Evolutionary conservation across 176 grass and related monocot species (phyloP), one percentile per base, ranked within the genome.

Genomic region (Poa annua): DNA sequence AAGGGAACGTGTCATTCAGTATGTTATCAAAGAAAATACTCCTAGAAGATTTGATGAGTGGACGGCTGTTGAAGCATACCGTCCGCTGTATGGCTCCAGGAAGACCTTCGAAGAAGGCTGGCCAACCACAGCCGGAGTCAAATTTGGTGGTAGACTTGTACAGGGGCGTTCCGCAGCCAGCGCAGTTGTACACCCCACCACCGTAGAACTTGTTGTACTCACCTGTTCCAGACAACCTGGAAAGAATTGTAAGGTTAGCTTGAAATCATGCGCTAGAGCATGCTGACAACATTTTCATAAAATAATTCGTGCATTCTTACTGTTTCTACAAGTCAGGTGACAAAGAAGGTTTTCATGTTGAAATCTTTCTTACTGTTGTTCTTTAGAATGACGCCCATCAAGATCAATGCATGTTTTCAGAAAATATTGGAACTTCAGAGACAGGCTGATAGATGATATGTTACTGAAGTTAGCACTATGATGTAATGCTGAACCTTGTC

Each of bases 101-200:
- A 76, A 97, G 79, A 11, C 94, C 94, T 67, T 94, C 94, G 64
- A 83, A 97, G 87, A 97, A 97, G 35, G 94, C 94, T 22, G 91
- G 94, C 94, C 94, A 97, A n/a, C 94, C 94, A 4, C 91, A 97
- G 21, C 91, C 94, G 53, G 94, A 94, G 78, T 97, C 88, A 69
- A 97, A 97, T 80, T 97, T 97, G 45, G 94, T 97, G 63, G 89
- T 90, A 14, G 94, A 97, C 83, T 88, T 97, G 85, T 97, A 97
- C 35, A 97, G 76, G 9, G 91, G 75, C n/a, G 89, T 89, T 21
- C 79, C 91, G 3, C 94, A 97, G 71, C 79, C 94, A 66, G 85
- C 89, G 33, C 94, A 97, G 63, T 74, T 87, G 55, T 97, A 97
- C 16, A 84, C 79, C 3, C 94, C 94, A 0, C 88, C 89, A 9